These are phyloP conservation scores for Citrus hindsii DNA, from an alignment of 345 rosid species.

Conservation along the genomic window DNA sequence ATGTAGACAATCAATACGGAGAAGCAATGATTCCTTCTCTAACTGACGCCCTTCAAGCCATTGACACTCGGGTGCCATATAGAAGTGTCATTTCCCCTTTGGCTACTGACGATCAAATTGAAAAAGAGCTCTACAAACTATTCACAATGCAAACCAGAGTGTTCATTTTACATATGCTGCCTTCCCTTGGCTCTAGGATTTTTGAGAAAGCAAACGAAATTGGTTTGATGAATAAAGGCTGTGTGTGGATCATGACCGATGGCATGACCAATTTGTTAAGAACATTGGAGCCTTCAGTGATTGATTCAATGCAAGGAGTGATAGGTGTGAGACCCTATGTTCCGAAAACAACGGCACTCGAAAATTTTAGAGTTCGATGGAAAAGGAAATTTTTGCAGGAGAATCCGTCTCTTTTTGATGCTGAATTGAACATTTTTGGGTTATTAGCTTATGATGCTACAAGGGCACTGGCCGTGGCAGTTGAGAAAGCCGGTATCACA, in stretches of 20 bases:
- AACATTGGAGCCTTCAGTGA: neutral
- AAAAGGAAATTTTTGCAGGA: slow-evolving; percentile 20
- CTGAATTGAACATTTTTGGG: slow-evolving; percentile 31
- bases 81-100: slow-evolving; percentile 35
- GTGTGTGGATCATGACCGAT: slow-evolving; percentile 46
- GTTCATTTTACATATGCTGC: slow-evolving; percentile 42
- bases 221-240: slow-evolving; percentile 50
- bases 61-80: slow-evolving; percentile 39
- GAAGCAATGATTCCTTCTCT: slow-evolving; percentile 45
- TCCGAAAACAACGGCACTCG: slow-evolving; percentile 12
- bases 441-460: slow-evolving; percentile 53
- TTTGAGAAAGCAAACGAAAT: slow-evolving; percentile 43
- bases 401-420: slow-evolving; percentile 11
- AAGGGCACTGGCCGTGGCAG: slow-evolving; percentile 40
- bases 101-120: slow-evolving; percentile 43
- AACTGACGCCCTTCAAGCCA: slow-evolving; percentile 38
- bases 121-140: slow-evolving; percentile 43
- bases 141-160: slow-evolving; percentile 51
- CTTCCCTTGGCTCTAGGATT: slow-evolving; percentile 30
- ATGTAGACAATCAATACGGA: slow-evolving; percentile 41
- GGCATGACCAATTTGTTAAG: slow-evolving; percentile 22
- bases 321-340: slow-evolving; percentile 38
- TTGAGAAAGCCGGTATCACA: slow-evolving; percentile 33
- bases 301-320: slow-evolving; percentile 41
- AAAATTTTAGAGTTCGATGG: slow-evolving; percentile 30